Evolutionary conservation across 768 basidiomycete genomes (phyloP), one percentile per base, ranked within the genome.

Genomic region (Trametes sanguinea): DNA sequence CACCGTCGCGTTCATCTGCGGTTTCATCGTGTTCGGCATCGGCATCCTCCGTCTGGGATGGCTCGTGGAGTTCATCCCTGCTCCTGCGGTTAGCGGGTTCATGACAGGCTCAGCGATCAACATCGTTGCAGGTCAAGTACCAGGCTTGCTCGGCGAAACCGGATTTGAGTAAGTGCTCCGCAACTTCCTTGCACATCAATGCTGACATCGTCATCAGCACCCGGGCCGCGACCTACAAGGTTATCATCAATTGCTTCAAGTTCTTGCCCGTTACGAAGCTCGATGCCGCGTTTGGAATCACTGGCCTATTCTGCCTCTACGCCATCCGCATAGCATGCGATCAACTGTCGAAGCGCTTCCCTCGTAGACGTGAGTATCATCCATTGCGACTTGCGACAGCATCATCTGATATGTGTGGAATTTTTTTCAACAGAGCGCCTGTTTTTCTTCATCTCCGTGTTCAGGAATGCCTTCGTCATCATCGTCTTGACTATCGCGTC

Each of bases 71-170:
- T 94, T 98, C 73, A 98, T 95, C 63, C 90, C 92, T 17, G 81
- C 85, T 6, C 90, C 90, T 2, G 92, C 91, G 2, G 88, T 94
- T 62, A 89, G 87, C 67, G 90, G 89, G 17, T 92, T 96, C 78
- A 97, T 99, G 95, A 98, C 96, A 0, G 96, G 96, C 17, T 95
- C 92, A n/a, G 96, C 96, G 39, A 86, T 98, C 76, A 95, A 80
- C 72, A 98, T 98, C 68, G 88, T 87, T 14, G 81, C 86, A 16
- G 86, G 93, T 37, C 96, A 99, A 76, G 81, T 97, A 4, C 94
- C 96, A 2, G 90, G 88, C 0, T 74, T 99, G 47, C 85, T 99
- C 80, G 97, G 95, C 27, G 90, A 93, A 57, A 80, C 85, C 56
- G 88, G 87, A 30, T 92, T 97, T 73, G 82, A 91, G 92, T 92